These are phyloP conservation scores for Bruguiera gymnorhiza DNA, from an alignment of 345 rosid genomes.

Conservation along the genomic window DNA sequence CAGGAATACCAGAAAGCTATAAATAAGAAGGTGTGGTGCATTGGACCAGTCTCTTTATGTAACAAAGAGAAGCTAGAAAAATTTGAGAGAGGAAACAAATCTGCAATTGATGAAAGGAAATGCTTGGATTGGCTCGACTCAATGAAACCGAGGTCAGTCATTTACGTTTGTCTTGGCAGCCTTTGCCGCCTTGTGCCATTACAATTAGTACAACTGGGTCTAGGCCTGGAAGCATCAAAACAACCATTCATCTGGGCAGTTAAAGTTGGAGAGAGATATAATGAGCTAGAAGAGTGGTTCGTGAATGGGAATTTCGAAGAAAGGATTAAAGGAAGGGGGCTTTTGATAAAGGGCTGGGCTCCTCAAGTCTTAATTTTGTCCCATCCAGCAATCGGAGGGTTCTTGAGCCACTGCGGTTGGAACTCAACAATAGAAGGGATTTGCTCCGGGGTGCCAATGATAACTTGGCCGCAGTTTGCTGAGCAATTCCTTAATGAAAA, in stretches of 20 bases:
- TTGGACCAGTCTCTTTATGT: conserved; percentile 75
- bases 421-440: conserved; percentile 73
- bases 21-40: conserved; percentile 53
- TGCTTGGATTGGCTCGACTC: conserved; percentile 57
- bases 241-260: conserved; percentile 74
- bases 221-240: conserved; percentile 57
- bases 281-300: conserved; percentile 55
- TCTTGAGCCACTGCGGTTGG: conserved; percentile 88
- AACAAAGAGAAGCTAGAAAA: conserved; percentile 40
- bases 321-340: conserved; percentile 52
- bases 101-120: conserved; percentile 39
- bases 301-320: conserved; percentile 44
- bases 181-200: conserved; percentile 58
- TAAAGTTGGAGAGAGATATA: conserved; percentile 39
- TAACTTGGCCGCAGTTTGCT: conserved; percentile 76
- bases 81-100: conserved; percentile 64
- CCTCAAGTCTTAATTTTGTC: conserved; percentile 75
- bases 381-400: conserved; percentile 62
- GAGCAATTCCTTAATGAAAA: conserved; percentile 82
- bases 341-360: conserved; percentile 75
- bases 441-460: conserved; percentile 58
- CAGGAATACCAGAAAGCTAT: conserved; percentile 16
- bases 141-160: conserved; percentile 50
- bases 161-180: conserved; percentile 76
- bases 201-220: conserved; percentile 62